Evolutionary conservation across 306 rosid genomes (phyloP).

Genomic region (Cucurbita moschata): DNA sequence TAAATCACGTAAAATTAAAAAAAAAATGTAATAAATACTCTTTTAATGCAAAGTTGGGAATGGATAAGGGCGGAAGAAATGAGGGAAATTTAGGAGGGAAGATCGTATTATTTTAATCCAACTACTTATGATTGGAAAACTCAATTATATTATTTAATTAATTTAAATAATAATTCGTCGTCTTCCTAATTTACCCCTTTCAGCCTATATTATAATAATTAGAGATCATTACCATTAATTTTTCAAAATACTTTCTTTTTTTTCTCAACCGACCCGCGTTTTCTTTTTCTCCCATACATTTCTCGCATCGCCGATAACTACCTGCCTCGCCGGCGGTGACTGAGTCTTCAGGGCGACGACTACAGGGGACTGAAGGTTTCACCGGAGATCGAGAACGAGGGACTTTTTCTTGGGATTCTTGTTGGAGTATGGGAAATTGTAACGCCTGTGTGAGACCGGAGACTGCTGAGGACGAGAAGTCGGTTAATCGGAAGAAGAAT

Average conservation of each 20-base stretch:
- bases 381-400: not conserved
- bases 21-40: too few relatives aligned
- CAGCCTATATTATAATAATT: slow-evolving; percentile 1
- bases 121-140: slow-evolving; percentile 1
- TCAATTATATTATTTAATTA: not conserved
- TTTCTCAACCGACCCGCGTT: slow-evolving; percentile 23
- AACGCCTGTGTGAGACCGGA: slow-evolving; percentile 46
- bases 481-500: slow-evolving; percentile 22
- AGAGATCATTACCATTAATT: slow-evolving; percentile 4
- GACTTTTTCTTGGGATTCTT: not conserved
- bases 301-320: slow-evolving; percentile 1
- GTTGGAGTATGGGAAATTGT: slow-evolving; percentile 69
- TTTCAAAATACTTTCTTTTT: slow-evolving; percentile 11
- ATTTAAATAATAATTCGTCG: not conserved
- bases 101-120: not conserved
- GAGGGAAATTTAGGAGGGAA: not conserved
- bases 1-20: too few relatives aligned
- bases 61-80: not conserved
- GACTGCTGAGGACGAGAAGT: slow-evolving; percentile 18
- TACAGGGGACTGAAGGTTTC: not conserved
- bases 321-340: slow-evolving; percentile 7
- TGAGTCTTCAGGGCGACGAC: slow-evolving; percentile 7
- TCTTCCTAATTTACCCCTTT: slow-evolving; percentile 1
- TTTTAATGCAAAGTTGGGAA: not conserved
- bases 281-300: slow-evolving; percentile 11